phyloP scores from a whole-genome alignment of 148 eudicot genomes.

The Persicaria maculosa region DNA sequence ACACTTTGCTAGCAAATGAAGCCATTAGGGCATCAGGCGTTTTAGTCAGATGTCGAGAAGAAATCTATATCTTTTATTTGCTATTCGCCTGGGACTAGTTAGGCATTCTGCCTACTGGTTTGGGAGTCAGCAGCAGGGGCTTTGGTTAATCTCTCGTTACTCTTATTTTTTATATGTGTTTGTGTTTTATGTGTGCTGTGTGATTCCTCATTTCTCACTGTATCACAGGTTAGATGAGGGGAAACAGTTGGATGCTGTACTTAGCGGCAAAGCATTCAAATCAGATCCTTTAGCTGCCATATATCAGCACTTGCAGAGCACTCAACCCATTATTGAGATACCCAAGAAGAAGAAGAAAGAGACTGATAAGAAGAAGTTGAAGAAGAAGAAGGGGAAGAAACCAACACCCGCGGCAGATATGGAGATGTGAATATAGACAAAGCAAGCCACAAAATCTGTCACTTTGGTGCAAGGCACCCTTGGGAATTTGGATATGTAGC shows the following conservation, averaged over 20 bases:
- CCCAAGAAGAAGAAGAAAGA: conserved; percentile 39
- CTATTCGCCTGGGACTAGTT: neutral
- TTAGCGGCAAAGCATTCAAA: conserved; percentile 52
- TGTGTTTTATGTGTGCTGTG: neutral
- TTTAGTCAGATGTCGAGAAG: too few species aligned
- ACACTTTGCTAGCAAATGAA: too few species aligned
- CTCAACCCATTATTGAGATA: conserved; percentile 53
- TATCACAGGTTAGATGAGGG: conserved; percentile 61
- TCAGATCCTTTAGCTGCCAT: conserved; percentile 77
- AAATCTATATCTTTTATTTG: too few species aligned
- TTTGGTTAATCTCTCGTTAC: too few species aligned
- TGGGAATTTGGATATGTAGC: too few species aligned
- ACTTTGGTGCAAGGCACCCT: too few species aligned
- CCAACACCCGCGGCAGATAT: too few species aligned
- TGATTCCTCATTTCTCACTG: neutral
- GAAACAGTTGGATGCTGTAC: conserved; percentile 47
- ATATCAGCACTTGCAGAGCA: conserved; percentile 66
- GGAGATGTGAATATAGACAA: too few species aligned
- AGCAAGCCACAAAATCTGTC: too few species aligned
- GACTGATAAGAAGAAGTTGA: conserved; percentile 31
- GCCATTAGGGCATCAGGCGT: too few species aligned
- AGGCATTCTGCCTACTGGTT: neutral
- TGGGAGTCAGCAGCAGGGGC: neutral
- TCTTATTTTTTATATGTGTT: neutral
- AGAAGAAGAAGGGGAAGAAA: conserved; percentile 40